Evolutionary conservation across 1,284 basidiomycete species (phyloP).

Genomic region (Fomitopsis betulina): DNA sequence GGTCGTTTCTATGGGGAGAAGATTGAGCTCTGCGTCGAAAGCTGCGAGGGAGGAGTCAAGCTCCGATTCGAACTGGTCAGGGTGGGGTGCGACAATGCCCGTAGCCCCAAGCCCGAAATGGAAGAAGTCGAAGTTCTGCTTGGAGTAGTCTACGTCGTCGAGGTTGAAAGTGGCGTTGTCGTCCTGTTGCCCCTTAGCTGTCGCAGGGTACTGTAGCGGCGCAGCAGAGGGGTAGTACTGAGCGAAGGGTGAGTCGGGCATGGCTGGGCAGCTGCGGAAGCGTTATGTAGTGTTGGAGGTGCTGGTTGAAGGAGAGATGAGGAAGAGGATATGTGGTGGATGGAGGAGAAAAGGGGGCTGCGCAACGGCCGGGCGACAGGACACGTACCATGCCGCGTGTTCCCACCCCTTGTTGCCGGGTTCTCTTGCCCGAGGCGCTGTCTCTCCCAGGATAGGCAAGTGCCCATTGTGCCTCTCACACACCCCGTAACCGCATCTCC

Average conservation of each 20-base stretch:
- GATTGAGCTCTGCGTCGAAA: conserved; percentile 60
- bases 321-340: conserved; percentile 19
- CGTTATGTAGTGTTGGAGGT: conserved; percentile 17
- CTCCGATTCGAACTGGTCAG: conserved; percentile 77
- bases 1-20: conserved; percentile 55
- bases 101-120: conserved; percentile 56
- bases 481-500: neutral
- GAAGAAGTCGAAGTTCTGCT: conserved; percentile 30
- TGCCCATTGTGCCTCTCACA: neutral
- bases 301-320: conserved; percentile 6
- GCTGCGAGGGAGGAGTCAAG: conserved; percentile 68
- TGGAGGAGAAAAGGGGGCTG: conserved; percentile 8
- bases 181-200: conserved; percentile 17
- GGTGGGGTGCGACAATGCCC: conserved; percentile 67
- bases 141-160: conserved; percentile 49
- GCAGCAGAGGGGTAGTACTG: conserved; percentile 21
- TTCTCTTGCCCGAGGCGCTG: neutral
- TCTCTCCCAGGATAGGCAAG: neutral
- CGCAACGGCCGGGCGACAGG: conserved; percentile 6
- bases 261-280: conserved; percentile 20
- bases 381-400: conserved; percentile 1
- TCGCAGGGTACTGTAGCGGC: conserved; percentile 15
- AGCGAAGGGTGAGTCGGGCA: conserved; percentile 21
- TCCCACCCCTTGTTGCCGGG: conserved; percentile 3
- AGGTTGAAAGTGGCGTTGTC: conserved; percentile 16